Conservation (phyloP, 257 asterid genomes). For the Petrea volubilis region DNA sequence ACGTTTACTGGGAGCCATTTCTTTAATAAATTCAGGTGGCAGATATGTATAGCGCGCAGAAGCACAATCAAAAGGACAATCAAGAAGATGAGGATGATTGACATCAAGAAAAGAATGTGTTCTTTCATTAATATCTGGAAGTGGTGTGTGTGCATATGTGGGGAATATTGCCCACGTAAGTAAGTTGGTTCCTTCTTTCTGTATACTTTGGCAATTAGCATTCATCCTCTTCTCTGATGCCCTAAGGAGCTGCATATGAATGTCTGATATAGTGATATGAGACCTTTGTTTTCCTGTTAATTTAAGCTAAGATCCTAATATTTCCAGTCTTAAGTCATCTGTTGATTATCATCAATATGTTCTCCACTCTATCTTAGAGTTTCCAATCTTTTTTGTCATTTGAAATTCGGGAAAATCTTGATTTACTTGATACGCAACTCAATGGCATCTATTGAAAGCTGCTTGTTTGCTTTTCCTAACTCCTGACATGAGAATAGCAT, state of each 20-base stretch:
- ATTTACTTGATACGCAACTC: neutral
- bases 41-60: constrained; percentile 76
- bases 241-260: neutral
- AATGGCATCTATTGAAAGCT: neutral
- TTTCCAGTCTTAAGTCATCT: neutral
- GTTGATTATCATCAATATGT: neutral
- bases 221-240: neutral
- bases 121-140: constrained; percentile 20
- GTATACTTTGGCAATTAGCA: neutral
- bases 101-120: constrained; percentile 20
- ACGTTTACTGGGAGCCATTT: constrained; percentile 19
- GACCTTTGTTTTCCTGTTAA: neutral
- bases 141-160: constrained; percentile 23
- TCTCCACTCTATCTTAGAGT: neutral
- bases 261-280: neutral
- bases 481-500: neutral
- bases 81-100: constrained; percentile 65
- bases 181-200: constrained; percentile 22
- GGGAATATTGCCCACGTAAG: constrained; percentile 8
- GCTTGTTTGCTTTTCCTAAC: neutral
- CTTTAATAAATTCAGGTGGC: constrained; percentile 57
- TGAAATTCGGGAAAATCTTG: constrained; percentile 5
- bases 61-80: constrained; percentile 49
- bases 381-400: neutral
- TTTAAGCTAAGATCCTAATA: neutral